Evolutionary conservation across 345 rosid species (phyloP).

Genomic region (Brassica rapa): DNA sequence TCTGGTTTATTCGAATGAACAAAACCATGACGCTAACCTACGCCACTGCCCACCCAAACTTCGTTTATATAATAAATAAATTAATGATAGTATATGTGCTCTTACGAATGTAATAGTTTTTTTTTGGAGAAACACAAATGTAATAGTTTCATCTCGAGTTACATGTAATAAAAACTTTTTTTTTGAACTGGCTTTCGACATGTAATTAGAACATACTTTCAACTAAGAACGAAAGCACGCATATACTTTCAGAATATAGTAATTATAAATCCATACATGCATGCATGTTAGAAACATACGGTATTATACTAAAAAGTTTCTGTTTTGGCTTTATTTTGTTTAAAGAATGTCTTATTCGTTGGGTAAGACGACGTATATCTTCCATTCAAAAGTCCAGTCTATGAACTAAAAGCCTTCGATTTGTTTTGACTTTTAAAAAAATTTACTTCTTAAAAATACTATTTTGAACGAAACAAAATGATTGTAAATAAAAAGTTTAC

Average conservation of each 20-base stretch:
- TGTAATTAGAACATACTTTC: no score
- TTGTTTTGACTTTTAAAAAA: background rate
- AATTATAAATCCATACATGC: no score
- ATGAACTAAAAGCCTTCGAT: background rate
- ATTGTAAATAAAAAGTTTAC: constrained; percentile 7
- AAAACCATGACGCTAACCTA: constrained; percentile 15
- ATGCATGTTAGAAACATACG: background rate
- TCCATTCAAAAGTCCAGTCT: background rate
- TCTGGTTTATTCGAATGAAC: constrained; percentile 19
- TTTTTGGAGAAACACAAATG: no score
- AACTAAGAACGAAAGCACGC: no score
- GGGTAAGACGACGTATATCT: background rate
- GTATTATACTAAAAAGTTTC: background rate
- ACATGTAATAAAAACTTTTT: no score
- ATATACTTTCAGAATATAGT: no score
- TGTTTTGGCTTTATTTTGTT: background rate
- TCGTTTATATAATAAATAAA: background rate
- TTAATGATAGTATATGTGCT: no score
- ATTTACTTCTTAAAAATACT: background rate
- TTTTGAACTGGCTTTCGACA: no score
- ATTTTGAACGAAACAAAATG: background rate
- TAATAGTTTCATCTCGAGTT: no score
- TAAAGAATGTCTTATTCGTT: background rate
- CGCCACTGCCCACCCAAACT: constrained; percentile 14
- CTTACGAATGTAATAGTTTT: no score